Evolutionary conservation across 106 monocot genomes (phyloP).

Genomic region (Cymbidium sinense): DNA sequence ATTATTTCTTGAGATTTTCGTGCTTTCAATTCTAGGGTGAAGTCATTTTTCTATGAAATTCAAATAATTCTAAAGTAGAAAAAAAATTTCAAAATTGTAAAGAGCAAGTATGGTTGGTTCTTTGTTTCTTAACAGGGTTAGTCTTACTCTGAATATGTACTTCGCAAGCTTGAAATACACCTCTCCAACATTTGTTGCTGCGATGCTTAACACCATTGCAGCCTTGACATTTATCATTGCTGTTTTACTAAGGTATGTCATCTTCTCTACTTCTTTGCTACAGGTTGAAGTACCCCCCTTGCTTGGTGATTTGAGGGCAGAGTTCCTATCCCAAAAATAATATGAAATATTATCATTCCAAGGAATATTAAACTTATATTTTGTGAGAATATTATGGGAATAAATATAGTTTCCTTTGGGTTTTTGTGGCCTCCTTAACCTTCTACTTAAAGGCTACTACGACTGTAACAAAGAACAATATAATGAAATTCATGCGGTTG

Average conservation of each 20-base stretch:
- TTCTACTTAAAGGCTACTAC: no score
- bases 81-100: neutral
- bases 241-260: constrained; percentile 51
- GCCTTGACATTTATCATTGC: constrained; percentile 84
- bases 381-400: neutral
- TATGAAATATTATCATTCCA: neutral
- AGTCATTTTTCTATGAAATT: neutral
- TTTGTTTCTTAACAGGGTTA: constrained; percentile 41
- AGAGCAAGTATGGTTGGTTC: neutral
- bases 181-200: constrained; percentile 66
- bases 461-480: no score
- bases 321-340: no score
- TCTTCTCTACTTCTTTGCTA: neutral
- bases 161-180: constrained; percentile 83
- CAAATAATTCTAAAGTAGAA: neutral
- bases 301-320: no score
- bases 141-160: constrained; percentile 88
- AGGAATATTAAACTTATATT: neutral
- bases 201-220: constrained; percentile 79
- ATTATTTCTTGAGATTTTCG: constrained; percentile 67
- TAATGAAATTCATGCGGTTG: no score
- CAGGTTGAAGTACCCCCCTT: no score
- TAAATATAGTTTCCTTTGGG: no score
- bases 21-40: constrained; percentile 84
- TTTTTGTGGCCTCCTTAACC: no score